Percentiles rank a stretch among this genome's conserved stretches.
Conservation (phyloP, 768 basidiomycete genomes). For the Russula lepida region DNA sequence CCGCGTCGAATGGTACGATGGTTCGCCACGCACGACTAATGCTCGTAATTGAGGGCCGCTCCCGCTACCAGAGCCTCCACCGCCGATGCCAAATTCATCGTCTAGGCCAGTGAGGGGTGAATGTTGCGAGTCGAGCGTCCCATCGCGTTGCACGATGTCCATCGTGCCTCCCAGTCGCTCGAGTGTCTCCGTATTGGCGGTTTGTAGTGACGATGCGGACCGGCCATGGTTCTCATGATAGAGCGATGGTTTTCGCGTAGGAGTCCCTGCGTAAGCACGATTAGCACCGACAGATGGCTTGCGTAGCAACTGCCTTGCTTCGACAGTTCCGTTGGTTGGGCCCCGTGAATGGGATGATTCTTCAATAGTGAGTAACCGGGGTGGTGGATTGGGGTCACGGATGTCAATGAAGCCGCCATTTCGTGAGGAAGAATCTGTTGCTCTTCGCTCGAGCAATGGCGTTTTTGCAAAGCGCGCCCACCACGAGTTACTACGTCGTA, state of each 20-base stretch:
- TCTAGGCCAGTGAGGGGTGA: background rate
- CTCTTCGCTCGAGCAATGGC: conserved; percentile 51
- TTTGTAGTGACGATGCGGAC: conserved; percentile 43
- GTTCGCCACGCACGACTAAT: conserved; percentile 5
- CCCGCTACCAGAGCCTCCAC: background rate
- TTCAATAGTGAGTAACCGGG: conserved; percentile 47
- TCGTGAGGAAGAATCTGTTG: conserved; percentile 31
- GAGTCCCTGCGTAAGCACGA: conserved; percentile 3
- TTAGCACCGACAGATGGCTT: conserved; percentile 1
- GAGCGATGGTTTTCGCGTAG: conserved; percentile 15
- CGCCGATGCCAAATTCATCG: conserved; percentile 4
- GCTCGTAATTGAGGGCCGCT: background rate
- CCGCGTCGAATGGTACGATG: conserved; percentile 1
- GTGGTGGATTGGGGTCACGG: conserved; percentile 78
- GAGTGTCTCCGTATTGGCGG: conserved; percentile 61
- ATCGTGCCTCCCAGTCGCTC: conserved; percentile 58
- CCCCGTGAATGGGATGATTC: conserved; percentile 36
- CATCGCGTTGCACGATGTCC: conserved; percentile 54
- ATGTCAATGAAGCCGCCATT: conserved; percentile 39
- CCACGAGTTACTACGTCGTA: conserved; percentile 67
- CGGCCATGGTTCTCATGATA: conserved; percentile 28
- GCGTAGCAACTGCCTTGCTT: conserved; percentile 1
- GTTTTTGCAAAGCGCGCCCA: conserved; percentile 68
- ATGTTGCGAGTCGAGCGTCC: conserved; percentile 15
- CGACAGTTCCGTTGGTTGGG: conserved; percentile 15